Evolutionary conservation across 495 filamentous ascomycete genomes (phyloP).

Genomic region (Neurospora sp.): DNA sequence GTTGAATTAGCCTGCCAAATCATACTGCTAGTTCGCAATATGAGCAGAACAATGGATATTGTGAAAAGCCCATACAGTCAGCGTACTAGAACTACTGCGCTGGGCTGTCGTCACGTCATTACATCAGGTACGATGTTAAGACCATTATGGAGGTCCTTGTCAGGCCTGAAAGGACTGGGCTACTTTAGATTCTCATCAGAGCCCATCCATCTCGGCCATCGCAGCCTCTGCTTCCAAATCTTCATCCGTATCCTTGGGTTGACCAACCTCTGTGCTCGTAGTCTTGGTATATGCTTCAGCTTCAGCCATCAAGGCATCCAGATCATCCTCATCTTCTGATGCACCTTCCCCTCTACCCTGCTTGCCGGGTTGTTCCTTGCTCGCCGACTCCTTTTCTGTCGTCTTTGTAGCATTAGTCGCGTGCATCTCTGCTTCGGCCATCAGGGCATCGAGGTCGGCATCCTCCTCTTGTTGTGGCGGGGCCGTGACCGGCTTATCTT

Average conservation of each 20-base stretch:
- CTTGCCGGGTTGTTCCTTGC: not conserved
- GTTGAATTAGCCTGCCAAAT: not conserved
- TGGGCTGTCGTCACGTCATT: not conserved
- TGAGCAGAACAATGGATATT: not conserved
- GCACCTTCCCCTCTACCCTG: conserved; percentile 6
- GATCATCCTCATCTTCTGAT: conserved; percentile 8
- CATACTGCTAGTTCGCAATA: not conserved
- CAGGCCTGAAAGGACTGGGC: not conserved
- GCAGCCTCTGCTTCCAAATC: conserved; percentile 52
- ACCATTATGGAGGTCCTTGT: not conserved
- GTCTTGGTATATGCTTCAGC: conserved; percentile 4
- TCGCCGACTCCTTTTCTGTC: not conserved
- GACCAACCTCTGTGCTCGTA: not conserved
- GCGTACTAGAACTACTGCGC: not conserved
- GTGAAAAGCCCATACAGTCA: not conserved
- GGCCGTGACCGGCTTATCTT: not conserved
- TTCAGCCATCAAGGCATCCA: conserved; percentile 18
- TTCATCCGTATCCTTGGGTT: conserved; percentile 3
- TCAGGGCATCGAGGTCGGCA: conserved; percentile 35
- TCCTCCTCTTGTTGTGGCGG: conserved; percentile 1
- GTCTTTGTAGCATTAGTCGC: not conserved
- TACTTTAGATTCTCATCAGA: conserved; percentile 36
- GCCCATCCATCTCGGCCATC: conserved; percentile 55
- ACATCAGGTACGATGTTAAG: not conserved
- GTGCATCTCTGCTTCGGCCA: conserved; percentile 33